Evolutionary conservation across 441 rosid species (phyloP).

Genomic region (Caryocar brasiliense): DNA sequence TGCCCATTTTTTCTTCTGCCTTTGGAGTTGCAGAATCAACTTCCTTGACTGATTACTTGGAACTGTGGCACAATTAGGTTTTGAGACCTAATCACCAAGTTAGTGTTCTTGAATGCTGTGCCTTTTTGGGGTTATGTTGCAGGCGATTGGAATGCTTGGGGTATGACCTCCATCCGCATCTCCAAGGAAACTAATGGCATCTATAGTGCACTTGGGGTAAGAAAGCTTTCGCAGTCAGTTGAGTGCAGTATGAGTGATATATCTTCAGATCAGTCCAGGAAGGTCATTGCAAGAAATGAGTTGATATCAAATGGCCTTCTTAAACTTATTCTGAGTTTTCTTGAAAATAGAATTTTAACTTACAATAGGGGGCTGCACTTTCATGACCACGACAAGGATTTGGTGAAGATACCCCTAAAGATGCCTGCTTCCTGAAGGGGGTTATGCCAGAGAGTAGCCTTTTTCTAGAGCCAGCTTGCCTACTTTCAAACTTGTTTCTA

Average conservation of each 20-base stretch:
- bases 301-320: slow-evolving; percentile 4
- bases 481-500: too few species aligned
- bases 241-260: neutral
- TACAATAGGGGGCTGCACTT: too few species aligned
- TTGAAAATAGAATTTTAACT: too few species aligned
- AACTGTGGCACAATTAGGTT: neutral
- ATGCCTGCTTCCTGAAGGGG: too few species aligned
- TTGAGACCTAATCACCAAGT: neutral
- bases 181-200: neutral
- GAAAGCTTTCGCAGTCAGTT: slow-evolving; percentile 1
- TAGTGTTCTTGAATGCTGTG: slow-evolving; percentile 4
- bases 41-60: neutral
- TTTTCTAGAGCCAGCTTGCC: too few species aligned
- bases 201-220: neutral
- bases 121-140: slow-evolving; percentile 2
- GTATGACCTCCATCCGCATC: neutral
- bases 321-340: slow-evolving; percentile 9
- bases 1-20: neutral
- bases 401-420: too few species aligned
- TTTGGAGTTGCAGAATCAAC: neutral
- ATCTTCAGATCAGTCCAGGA: neutral
- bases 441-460: too few species aligned
- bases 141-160: neutral
- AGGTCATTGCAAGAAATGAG: neutral
- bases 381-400: too few species aligned